A percentile compares a stretch with the other conserved stretches of the same genome.
Conservation (phyloP, 208 protist genomes). For the Trypanosoma platydactyli region DNA sequence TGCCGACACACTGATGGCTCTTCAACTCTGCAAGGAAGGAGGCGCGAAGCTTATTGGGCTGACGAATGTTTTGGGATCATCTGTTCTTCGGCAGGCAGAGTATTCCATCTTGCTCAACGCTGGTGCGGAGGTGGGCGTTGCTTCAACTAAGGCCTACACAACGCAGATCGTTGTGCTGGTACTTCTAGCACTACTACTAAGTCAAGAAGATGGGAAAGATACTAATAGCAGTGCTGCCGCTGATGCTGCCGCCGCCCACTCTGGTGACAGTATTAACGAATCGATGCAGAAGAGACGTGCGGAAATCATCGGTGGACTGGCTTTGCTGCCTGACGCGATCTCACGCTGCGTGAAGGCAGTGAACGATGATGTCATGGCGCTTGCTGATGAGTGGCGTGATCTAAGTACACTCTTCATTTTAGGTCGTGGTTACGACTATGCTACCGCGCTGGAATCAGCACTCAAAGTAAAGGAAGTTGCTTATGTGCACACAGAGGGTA, state of each 20-base stretch:
- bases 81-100: conserved; percentile 84
- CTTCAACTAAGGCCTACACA: conserved; percentile 97
- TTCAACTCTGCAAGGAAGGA: conserved; percentile 78
- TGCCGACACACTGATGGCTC: conserved; percentile 89
- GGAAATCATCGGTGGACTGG: conserved; percentile 72
- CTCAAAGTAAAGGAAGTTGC: conserved; percentile 98
- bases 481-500: conserved; percentile 97
- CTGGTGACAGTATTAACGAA: background rate
- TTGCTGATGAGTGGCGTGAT: conserved; percentile 69
- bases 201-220: conserved; percentile 31
- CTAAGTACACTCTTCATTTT: conserved; percentile 76
- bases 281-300: conserved; percentile 42
- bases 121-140: conserved; percentile 95
- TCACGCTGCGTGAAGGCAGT: conserved; percentile 56
- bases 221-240: background rate
- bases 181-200: conserved; percentile 90
- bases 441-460: conserved; percentile 93
- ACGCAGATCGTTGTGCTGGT: conserved; percentile 91
- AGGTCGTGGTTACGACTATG: conserved; percentile 92
- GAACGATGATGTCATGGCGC: conserved; percentile 47
- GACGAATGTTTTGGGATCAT: conserved; percentile 94
- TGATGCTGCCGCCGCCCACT: too few relatives aligned
- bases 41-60: conserved; percentile 89
- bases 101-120: conserved; percentile 91
- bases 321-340: conserved; percentile 56